Base-by-base conservation (phyloP, 2,329 filamentous ascomycete species). In the Phaeosphaeria sp. region DNA sequence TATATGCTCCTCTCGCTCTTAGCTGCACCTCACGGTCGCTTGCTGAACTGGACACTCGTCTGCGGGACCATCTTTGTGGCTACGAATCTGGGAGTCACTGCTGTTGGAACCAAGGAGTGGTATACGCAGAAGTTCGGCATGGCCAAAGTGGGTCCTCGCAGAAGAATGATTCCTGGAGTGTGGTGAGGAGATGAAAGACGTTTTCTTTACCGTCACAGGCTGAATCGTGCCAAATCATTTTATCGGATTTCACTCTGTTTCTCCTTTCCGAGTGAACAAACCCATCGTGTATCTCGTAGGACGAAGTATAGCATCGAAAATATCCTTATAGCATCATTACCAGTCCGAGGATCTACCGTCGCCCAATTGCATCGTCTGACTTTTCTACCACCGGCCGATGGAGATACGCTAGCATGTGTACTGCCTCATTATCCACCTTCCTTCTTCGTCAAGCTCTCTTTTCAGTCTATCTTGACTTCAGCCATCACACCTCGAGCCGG, bases 81-180 rank as follows among this genome's bases (percentile, higher is more conserved):
- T 6, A 84, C 88, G 51, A 97, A 97, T 75, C 84, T 98, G 24
- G 92, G 90, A 15, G 85, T 92, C 21, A 97, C 93, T 6, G 93
- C 95, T 3, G 79, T 84, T 42, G 89, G 87, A 21, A 97, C 91
- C 9, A 90, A 87, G 73, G 79, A 83, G 66, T 98, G 74, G 74
- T 77, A 76, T 50, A 47, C 62, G 20, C 60, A 68, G 15, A 72
- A 68, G 30, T 77, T 77, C 53, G 74, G 74, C 18, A 55, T 49
- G 36, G 66, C 68, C 17, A 74, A 70, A 59, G 69, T 75, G 59
- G 63, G 60, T 52, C 54, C 58, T 44, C 64, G 71, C 54, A 70
- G 59, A 49, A 69, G 68, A 46, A 76, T 77, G 68, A 52, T 77
- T 11, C 74, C 73, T 27, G 67, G 63, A 17, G 22, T 75, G 30